Evolutionary conservation across 495 filamentous ascomycete genomes (phyloP).

Genomic region (Cudoniella acicularis): DNA sequence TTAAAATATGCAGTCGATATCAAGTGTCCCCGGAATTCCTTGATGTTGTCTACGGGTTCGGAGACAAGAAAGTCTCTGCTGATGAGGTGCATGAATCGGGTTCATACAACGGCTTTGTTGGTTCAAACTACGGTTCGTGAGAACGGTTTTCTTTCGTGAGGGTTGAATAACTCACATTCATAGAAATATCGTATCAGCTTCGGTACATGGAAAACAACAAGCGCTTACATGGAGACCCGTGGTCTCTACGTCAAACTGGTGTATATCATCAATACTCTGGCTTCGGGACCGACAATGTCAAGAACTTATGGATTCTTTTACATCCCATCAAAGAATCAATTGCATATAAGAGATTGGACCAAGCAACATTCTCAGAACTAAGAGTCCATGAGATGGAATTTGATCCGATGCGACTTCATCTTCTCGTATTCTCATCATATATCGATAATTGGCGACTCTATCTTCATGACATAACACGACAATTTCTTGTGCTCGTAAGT

Average conservation of each 20-base stretch:
- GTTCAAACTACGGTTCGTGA: background rate
- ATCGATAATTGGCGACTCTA: constrained; percentile 34
- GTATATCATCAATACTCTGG: constrained; percentile 34
- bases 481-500: background rate
- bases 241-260: constrained; percentile 37
- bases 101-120: background rate
- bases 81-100: background rate
- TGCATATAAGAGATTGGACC: constrained; percentile 20
- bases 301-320: constrained; percentile 30
- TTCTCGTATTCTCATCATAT: constrained; percentile 31
- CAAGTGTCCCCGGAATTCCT: background rate
- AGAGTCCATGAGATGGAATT: constrained; percentile 2
- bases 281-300: constrained; percentile 2
- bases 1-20: background rate
- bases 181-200: background rate
- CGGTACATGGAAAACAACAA: background rate
- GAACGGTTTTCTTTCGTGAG: background rate
- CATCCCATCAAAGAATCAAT: constrained; percentile 27
- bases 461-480: constrained; percentile 12
- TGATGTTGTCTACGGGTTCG: background rate
- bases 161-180: background rate
- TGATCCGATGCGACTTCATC: constrained; percentile 27
- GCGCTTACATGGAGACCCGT: constrained; percentile 7
- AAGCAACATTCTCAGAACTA: constrained; percentile 1
- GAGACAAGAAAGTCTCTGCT: background rate